Evolutionary conservation across 2,329 filamentous ascomycete genomes (phyloP), one percentile per base, ranked within the genome.

Genomic region (Acrocalymma vagum): DNA sequence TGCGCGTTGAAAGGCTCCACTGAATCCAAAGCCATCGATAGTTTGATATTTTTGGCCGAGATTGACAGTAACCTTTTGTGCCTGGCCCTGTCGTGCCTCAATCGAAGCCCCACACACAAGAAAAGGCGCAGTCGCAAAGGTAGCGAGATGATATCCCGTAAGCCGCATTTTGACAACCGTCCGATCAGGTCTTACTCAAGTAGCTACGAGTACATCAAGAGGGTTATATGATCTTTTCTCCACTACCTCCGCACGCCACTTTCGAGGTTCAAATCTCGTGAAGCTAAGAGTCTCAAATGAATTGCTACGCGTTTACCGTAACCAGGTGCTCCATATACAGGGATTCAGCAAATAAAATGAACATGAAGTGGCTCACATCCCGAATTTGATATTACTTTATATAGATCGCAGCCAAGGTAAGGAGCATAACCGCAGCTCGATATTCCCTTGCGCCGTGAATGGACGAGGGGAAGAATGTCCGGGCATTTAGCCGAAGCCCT

Each of bases 1-100:
- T 11, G 73, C 73, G 6, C 74, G 71, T 55, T 75, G 72, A 53
- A 76, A 77, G 1, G 73, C 74, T 13, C 67, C 69, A 13, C 63
- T 69, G 58, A 75, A 72, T 11, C 74, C 74, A 48, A 76, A 76
- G 9, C 74, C 74, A 49, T 77, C 73, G 36, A 77, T 75, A 3
- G 62, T 71, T 58, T 77, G 74, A 48, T 70, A 75, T 34, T 67
- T 73, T 46, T 67, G 71, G n/a, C 61, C 50, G 5, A 70, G 50
- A 51, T 75, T 65, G 14, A 77, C 63, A 0, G 66, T 74, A 42
- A 76, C 65, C 22, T 55, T 58, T 25, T 57, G 54, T n/a, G n/a
- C n/a, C 11, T 48, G 38, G 9, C 46, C 30, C 31, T 63, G 58
- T 10, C 58, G 57, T 10, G 28, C 10, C 21, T 50, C 44, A 4